A percentile compares a stretch with the other conserved stretches of the same genome.
Evolutionary conservation across 345 rosid genomes (phyloP).

Genomic region (Balakata baccata): DNA sequence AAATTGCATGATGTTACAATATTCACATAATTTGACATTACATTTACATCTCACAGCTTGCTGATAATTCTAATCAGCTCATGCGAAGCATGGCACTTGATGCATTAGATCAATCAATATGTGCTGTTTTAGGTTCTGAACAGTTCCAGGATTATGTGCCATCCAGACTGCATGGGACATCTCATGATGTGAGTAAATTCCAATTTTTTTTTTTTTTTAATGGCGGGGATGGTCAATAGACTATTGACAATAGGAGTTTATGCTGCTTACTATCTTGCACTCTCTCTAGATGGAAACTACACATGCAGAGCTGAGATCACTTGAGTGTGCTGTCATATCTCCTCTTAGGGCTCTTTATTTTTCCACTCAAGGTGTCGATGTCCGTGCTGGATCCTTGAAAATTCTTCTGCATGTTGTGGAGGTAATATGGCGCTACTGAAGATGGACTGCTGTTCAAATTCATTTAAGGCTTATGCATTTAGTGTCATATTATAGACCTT

Average conservation of each 20-base stretch:
- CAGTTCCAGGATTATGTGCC: conserved; percentile 54
- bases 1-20: conserved; percentile 18
- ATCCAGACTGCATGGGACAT: conserved; percentile 36
- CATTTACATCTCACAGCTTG: conserved; percentile 65
- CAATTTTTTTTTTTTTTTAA: conserved; percentile 10
- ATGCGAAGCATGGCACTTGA: conserved; percentile 83
- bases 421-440: conserved; percentile 43
- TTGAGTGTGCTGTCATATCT: conserved; percentile 83
- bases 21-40: conserved; percentile 31
- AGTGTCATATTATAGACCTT: conserved; percentile 12
- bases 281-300: conserved; percentile 49
- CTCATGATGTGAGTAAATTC: conserved; percentile 57
- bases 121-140: conserved; percentile 87
- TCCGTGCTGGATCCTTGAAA: conserved; percentile 80
- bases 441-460: conserved; percentile 11
- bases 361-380: conserved; percentile 78
- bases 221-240: background rate
- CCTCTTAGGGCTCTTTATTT: conserved; percentile 75
- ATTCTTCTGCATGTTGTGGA: conserved; percentile 93
- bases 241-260: conserved; percentile 6
- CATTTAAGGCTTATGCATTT: conserved; percentile 11
- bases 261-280: conserved; percentile 14
- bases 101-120: conserved; percentile 92
- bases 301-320: conserved; percentile 49
- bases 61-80: conserved; percentile 72